phyloP scores from a whole-genome alignment of 768 basidiomycete genomes.

The Mycena filopes region DNA sequence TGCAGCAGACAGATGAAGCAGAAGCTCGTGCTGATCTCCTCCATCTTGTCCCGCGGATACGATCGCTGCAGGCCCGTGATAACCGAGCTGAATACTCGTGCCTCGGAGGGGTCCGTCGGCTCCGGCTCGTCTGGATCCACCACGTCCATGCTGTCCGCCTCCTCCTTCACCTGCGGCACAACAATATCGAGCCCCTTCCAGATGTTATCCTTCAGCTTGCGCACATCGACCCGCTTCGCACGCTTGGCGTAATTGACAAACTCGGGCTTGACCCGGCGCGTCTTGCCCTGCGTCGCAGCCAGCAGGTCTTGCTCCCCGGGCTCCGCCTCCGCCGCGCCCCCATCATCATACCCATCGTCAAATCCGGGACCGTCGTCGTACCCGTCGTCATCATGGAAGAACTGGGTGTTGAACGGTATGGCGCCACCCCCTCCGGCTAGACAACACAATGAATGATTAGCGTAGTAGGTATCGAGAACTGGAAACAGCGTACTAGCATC shows the following conservation, averaged over 20 bases:
- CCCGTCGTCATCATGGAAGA: conserved; percentile 96
- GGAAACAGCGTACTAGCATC: conserved; percentile 67
- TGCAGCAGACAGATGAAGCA: conserved; percentile 98
- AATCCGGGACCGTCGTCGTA: conserved; percentile 83
- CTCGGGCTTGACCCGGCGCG: conserved; percentile 85
- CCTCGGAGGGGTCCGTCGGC: conserved; percentile 72
- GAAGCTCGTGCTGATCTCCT: conserved; percentile 98
- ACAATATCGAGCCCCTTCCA: conserved; percentile 93
- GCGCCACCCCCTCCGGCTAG: conserved; percentile 60
- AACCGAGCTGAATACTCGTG: conserved; percentile 80
- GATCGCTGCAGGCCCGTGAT: conserved; percentile 82
- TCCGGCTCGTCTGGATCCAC: conserved; percentile 55
- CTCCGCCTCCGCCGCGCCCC: conserved; percentile 55
- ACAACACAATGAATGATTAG: conserved; percentile 28
- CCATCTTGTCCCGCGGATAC: conserved; percentile 95
- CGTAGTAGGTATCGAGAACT: background rate
- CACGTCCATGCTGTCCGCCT: conserved; percentile 72
- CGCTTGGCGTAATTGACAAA: conserved; percentile 94
- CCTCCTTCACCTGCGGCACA: conserved; percentile 55
- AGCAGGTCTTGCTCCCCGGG: conserved; percentile 89
- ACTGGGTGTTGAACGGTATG: conserved; percentile 93
- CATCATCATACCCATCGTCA: conserved; percentile 66
- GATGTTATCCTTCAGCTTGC: conserved; percentile 97
- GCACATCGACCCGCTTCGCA: conserved; percentile 96
- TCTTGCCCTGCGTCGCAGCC: conserved; percentile 79